Evolutionary conservation across 768 basidiomycete genomes (phyloP).

Genomic region (Tylopilus sp.): DNA sequence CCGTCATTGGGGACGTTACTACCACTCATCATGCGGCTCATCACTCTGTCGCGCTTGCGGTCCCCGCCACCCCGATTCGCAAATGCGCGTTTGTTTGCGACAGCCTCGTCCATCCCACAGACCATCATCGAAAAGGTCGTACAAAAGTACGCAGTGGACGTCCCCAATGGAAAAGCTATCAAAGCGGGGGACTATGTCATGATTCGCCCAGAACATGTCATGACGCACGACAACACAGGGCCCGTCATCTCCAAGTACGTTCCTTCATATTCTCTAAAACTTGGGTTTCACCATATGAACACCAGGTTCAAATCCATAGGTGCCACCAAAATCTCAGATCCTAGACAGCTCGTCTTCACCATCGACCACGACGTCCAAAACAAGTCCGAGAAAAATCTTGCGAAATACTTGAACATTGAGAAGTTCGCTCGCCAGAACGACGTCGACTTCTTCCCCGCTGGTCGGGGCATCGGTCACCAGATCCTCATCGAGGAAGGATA

Average conservation of each 20-base stretch:
- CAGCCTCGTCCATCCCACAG: conserved; percentile 53
- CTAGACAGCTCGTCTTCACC: conserved; percentile 88
- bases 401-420: conserved; percentile 91
- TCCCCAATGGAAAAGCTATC: conserved; percentile 74
- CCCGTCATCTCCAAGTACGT: conserved; percentile 95
- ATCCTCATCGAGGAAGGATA: conserved; percentile 98
- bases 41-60: conserved; percentile 9
- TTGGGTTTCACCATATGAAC: background rate
- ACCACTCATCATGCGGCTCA: conserved; percentile 12
- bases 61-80: background rate
- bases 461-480: conserved; percentile 97
- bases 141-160: conserved; percentile 92
- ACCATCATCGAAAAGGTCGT: conserved; percentile 97
- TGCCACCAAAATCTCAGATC: conserved; percentile 76
- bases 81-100: conserved; percentile 30
- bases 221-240: conserved; percentile 98
- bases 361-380: conserved; percentile 99
- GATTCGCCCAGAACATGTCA: conserved; percentile 97
- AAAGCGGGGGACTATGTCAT: conserved; percentile 99
- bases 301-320: conserved; percentile 91
- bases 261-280: too few relatives aligned
- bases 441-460: conserved; percentile 96
- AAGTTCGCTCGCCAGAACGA: conserved; percentile 80
- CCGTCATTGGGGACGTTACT: background rate
- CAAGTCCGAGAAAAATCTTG: conserved; percentile 81